A percentile compares a stretch with the other conserved stretches of the same genome.
These are phyloP conservation scores for Craterostigma plantagineum DNA, from an alignment of 257 asterid species.

Conservation along the genomic window DNA sequence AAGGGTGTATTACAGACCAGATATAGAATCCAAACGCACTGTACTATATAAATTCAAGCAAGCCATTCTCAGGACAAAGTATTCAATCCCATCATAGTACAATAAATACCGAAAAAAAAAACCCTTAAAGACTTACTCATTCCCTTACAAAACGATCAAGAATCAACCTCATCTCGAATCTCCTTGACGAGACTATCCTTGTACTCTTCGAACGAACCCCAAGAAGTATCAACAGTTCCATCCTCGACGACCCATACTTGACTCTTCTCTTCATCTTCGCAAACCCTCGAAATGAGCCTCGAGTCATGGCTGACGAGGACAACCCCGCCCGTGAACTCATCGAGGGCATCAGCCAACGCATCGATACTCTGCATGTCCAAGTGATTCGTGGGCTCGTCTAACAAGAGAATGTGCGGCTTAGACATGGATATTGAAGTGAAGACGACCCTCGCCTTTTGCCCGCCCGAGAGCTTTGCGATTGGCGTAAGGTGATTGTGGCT, in stretches of 20 bases:
- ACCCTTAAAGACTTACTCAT: not conserved
- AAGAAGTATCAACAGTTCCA: constrained; percentile 42
- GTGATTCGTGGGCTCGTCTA: constrained; percentile 66
- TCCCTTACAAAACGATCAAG: constrained; percentile 8
- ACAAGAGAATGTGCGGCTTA: constrained; percentile 43
- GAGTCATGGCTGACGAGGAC: constrained; percentile 59
- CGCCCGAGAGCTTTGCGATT: constrained; percentile 49
- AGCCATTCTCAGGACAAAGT: too few relatives aligned
- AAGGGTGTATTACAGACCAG: too few relatives aligned
- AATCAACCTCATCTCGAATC: constrained; percentile 46
- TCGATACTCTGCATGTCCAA: constrained; percentile 71
- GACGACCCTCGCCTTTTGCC: constrained; percentile 55
- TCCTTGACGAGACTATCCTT: constrained; percentile 49
- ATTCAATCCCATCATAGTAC: not conserved
- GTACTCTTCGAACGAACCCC: constrained; percentile 38
- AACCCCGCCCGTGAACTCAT: constrained; percentile 56
- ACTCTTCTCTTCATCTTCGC: constrained; percentile 45
- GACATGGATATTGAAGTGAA: constrained; percentile 65
- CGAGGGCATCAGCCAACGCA: constrained; percentile 56
- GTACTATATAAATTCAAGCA: too few relatives aligned
- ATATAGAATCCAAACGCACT: too few relatives aligned
- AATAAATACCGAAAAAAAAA: not conserved
- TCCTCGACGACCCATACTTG: constrained; percentile 50
- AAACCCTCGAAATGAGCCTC: constrained; percentile 45
- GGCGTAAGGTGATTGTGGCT: constrained; percentile 60